These are phyloP conservation scores for Hevea brasiliensis DNA, from an alignment of 345 rosid genomes.

Conservation along the genomic window DNA sequence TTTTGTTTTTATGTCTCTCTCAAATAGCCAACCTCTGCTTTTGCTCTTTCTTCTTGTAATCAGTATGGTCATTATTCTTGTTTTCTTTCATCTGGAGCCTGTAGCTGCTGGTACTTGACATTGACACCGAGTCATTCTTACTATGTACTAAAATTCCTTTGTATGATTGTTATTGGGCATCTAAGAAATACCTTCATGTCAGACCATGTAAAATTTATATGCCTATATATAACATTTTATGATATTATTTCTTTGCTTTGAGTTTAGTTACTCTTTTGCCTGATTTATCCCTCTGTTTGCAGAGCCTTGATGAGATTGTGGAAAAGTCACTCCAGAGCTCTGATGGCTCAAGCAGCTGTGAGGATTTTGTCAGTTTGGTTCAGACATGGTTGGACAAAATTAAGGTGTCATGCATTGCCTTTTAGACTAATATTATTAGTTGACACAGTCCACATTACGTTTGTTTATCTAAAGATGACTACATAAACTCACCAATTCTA, in stretches of 20 bases:
- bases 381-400: slow-evolving; percentile 77
- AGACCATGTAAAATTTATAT: background rate
- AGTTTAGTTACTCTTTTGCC: slow-evolving; percentile 8
- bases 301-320: slow-evolving; percentile 85
- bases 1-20: background rate
- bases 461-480: background rate
- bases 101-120: slow-evolving; percentile 11
- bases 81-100: background rate
- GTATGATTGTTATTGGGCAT: background rate
- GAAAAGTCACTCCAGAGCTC: slow-evolving; percentile 57
- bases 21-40: background rate
- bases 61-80: background rate
- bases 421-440: background rate
- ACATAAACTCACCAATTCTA: background rate
- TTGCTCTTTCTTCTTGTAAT: background rate
- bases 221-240: background rate
- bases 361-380: slow-evolving; percentile 79
- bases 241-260: slow-evolving; percentile 7
- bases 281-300: slow-evolving; percentile 33
- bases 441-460: background rate
- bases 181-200: background rate
- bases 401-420: slow-evolving; percentile 44
- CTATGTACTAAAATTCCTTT: slow-evolving; percentile 1
- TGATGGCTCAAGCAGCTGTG: slow-evolving; percentile 69
- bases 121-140: slow-evolving; percentile 5